Percentiles rank a stretch among this genome's conserved stretches.
phyloP scores from a whole-genome alignment of 768 basidiomycete genomes.

The Rhizopogon salebrosus region DNA sequence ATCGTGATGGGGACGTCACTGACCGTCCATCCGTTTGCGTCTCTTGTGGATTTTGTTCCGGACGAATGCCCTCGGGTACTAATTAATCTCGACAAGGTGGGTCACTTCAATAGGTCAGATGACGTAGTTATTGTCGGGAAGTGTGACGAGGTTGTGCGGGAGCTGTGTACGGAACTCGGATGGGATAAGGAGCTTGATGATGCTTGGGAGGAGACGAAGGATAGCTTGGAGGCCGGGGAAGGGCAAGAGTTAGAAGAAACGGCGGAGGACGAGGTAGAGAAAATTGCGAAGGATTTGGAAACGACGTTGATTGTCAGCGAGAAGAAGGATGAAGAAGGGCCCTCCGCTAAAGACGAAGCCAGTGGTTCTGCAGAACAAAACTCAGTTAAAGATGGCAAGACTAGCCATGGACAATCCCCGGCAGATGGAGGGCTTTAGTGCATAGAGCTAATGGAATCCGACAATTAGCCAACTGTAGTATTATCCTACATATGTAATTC shows the following conservation, averaged over 20 bases:
- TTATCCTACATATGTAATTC: no score
- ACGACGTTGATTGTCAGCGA: constrained; percentile 9
- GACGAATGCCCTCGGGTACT: constrained; percentile 71
- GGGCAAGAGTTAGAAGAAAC: constrained; percentile 3
- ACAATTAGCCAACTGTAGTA: not conserved
- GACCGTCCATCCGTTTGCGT: constrained; percentile 83
- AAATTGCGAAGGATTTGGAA: constrained; percentile 19
- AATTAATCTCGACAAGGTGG: constrained; percentile 82
- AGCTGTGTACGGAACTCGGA: constrained; percentile 63
- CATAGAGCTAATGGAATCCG: no score
- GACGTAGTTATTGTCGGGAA: constrained; percentile 65
- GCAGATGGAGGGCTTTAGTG: constrained; percentile 8
- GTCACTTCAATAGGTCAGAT: constrained; percentile 52
- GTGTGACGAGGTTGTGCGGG: constrained; percentile 62
- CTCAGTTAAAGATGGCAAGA: not conserved
- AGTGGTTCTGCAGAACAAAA: not conserved
- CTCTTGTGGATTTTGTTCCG: constrained; percentile 55
- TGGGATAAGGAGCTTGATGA: constrained; percentile 63
- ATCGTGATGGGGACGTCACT: constrained; percentile 91
- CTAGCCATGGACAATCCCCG: not conserved
- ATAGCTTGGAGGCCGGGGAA: constrained; percentile 17
- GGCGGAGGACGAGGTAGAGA: constrained; percentile 20
- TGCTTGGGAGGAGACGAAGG: constrained; percentile 49
- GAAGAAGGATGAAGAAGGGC: not conserved
- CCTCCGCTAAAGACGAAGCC: not conserved